Conservation (phyloP, 805 yeast species). For the Lipomyces spencermartinsiae region DNA sequence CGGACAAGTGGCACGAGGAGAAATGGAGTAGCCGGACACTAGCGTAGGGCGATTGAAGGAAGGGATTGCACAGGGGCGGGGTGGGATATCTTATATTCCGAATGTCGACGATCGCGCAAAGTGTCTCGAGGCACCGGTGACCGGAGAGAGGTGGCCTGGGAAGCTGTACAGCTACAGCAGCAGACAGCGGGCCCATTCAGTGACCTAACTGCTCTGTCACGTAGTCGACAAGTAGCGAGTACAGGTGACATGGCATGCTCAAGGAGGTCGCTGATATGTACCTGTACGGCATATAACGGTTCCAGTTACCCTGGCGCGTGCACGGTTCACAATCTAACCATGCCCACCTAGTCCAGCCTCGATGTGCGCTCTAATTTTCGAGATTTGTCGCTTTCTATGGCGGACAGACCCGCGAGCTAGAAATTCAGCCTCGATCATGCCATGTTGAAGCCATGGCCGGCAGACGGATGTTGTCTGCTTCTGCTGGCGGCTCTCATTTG, state of each 20-base stretch:
- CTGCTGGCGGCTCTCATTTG: not conserved
- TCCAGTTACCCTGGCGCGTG: not conserved
- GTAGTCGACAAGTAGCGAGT: not conserved
- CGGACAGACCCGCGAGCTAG: not conserved
- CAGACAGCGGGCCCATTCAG: not conserved
- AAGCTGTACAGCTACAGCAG: not conserved
- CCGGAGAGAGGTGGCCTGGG: not conserved
- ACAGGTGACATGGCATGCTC: not conserved
- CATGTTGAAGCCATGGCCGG: not conserved
- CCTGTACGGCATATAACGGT: not conserved
- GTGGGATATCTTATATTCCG: conserved; percentile 5
- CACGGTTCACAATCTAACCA: not conserved
- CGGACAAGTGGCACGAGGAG: not conserved
- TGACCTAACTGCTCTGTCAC: not conserved
- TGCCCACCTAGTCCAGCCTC: not conserved
- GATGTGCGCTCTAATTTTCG: not conserved
- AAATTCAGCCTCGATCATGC: not conserved
- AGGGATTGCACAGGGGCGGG: conserved; percentile 1
- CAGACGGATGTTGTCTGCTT: not conserved
- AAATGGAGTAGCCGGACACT: not conserved
- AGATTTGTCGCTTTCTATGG: not conserved
- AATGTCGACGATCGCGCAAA: not conserved
- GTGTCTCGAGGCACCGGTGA: not conserved
- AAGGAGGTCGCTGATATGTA: not conserved
- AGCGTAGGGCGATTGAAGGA: not conserved